Evolutionary conservation across 441 rosid species (phyloP).

Genomic region (Brassica balearica): DNA sequence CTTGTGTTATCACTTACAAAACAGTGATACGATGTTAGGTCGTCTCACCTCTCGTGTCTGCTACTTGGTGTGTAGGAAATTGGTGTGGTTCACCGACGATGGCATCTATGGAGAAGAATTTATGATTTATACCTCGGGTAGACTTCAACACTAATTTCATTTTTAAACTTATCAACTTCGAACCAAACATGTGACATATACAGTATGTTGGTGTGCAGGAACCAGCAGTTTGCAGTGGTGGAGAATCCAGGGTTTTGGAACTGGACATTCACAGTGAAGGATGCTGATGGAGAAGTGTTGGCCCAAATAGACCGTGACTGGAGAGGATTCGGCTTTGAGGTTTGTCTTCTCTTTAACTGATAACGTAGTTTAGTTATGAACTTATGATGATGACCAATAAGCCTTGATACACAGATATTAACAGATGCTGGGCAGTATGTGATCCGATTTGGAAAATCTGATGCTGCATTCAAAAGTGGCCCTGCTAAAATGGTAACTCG

Average conservation of each 20-base stretch:
- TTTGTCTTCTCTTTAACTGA: slow-evolving; percentile 29
- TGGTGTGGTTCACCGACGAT: slow-evolving; percentile 93
- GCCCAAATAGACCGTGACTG: slow-evolving; percentile 95
- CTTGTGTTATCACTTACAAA: slow-evolving; percentile 20
- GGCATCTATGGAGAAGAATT: slow-evolving; percentile 98
- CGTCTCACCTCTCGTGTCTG: slow-evolving; percentile 20
- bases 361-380: not conserved
- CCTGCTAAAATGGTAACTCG: slow-evolving; percentile 56
- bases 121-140: slow-evolving; percentile 97
- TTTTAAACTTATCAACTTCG: not conserved
- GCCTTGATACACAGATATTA: slow-evolving; percentile 65
- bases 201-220: slow-evolving; percentile 51
- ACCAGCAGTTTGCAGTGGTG: slow-evolving; percentile 88
- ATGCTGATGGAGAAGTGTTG: slow-evolving; percentile 72
- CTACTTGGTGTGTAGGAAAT: slow-evolving; percentile 61
- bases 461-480: slow-evolving; percentile 63
- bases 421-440: slow-evolving; percentile 99
- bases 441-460: slow-evolving; percentile 86
- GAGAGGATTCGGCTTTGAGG: slow-evolving; percentile 99
- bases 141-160: not conserved
- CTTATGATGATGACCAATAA: not conserved
- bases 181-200: slow-evolving; percentile 16
- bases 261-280: slow-evolving; percentile 96
- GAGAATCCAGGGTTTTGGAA: slow-evolving; percentile 97
- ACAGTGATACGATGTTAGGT: slow-evolving; percentile 4